A percentile compares a stretch with the other conserved stretches of the same genome.
phyloP scores from a whole-genome alignment of 140 eudicot species.

The Erigeron philadelphicus region DNA sequence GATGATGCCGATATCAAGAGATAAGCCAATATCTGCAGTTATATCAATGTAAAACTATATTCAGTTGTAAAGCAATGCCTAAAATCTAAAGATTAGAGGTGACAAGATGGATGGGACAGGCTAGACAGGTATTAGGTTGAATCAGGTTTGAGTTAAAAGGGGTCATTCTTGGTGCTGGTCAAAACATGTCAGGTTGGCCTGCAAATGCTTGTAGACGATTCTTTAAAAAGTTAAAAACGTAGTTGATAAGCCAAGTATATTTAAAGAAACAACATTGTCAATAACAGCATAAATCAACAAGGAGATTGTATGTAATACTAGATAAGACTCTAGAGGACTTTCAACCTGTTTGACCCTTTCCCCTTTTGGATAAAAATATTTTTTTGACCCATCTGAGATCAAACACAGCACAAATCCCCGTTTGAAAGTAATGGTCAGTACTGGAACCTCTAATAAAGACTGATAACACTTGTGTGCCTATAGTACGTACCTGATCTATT shows the following conservation, averaged over 20 bases:
- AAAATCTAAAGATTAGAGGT: background rate
- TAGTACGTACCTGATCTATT: slow-evolving; percentile 75
- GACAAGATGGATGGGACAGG: background rate
- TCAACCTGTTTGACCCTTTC: too few relatives aligned
- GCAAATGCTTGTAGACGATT: too few relatives aligned
- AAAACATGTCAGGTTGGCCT: background rate
- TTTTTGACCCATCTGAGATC: background rate
- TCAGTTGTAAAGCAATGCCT: background rate
- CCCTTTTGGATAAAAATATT: too few relatives aligned
- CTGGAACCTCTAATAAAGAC: background rate
- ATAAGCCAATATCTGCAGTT: slow-evolving; percentile 70
- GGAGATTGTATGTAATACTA: too few relatives aligned
- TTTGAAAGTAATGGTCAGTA: background rate
- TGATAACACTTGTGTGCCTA: background rate
- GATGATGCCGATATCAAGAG: slow-evolving; percentile 91
- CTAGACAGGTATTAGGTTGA: background rate
- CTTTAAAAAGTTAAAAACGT: too few relatives aligned
- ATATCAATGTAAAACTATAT: background rate
- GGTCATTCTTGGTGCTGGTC: background rate
- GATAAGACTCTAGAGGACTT: too few relatives aligned
- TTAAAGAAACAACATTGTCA: too few relatives aligned
- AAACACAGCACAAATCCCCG: background rate
- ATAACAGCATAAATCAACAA: too few relatives aligned
- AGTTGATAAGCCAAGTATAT: too few relatives aligned
- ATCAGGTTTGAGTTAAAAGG: background rate